These are phyloP conservation scores for Alnus rubra DNA, from an alignment of 306 rosid genomes.

Conservation along the genomic window DNA sequence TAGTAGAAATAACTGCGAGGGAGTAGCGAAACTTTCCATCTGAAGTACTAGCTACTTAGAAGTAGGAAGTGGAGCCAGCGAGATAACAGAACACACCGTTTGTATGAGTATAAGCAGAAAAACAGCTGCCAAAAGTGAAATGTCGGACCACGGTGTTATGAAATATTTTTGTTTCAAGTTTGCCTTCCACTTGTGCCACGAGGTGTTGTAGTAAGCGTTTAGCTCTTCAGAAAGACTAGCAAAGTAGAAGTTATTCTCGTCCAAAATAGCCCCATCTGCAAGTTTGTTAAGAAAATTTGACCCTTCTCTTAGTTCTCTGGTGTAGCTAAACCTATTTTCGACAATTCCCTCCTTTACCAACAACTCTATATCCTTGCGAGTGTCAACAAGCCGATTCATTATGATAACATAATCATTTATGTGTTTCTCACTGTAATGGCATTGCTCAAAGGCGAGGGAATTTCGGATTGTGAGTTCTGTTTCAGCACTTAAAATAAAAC, in stretches of 20 bases:
- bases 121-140: conserved; percentile 21
- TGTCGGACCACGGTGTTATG: conserved; percentile 34
- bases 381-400: conserved; percentile 25
- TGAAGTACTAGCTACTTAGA: no score
- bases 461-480: conserved; percentile 27
- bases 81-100: conserved; percentile 30
- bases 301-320: background rate
- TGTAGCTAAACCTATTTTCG: conserved; percentile 17
- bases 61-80: no score
- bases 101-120: conserved; percentile 30
- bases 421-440: background rate
- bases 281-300: background rate
- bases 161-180: conserved; percentile 23
- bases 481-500: background rate
- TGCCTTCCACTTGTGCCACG: conserved; percentile 19
- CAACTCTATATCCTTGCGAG: conserved; percentile 19
- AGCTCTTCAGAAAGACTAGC: background rate
- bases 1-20: no score
- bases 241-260: conserved; percentile 14
- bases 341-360: conserved; percentile 21
- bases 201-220: conserved; percentile 17
- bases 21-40: no score
- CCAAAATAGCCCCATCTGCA: background rate
- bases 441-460: conserved; percentile 39
- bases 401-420: conserved; percentile 20